Percentiles rank a stretch among this genome's conserved stretches.
phyloP scores from a whole-genome alignment of 805 yeast genomes.

The Lipomyces sp. region DNA sequence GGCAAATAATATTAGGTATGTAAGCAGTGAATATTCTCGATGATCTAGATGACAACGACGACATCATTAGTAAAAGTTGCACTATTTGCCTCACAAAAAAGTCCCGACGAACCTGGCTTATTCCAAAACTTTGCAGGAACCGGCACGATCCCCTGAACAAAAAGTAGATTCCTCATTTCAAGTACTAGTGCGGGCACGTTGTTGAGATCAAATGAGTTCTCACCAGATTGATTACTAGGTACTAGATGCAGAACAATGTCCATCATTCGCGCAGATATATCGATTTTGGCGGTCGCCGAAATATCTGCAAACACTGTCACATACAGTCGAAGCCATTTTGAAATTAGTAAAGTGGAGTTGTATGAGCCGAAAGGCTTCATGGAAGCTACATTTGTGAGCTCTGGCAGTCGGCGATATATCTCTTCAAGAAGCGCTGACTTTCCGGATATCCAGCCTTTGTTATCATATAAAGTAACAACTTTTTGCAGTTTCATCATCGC shows the following conservation, averaged over 20 bases:
- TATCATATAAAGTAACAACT: constrained; percentile 48
- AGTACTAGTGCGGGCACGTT: constrained; percentile 1
- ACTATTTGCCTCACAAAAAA: background rate
- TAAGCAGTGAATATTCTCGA: constrained; percentile 64
- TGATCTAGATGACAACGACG: constrained; percentile 3
- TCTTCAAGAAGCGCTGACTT: constrained; percentile 46
- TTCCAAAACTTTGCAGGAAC: constrained; percentile 82
- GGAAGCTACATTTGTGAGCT: constrained; percentile 37
- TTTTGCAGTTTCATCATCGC: constrained; percentile 59
- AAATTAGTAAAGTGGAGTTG: constrained; percentile 5
- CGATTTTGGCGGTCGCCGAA: constrained; percentile 13
- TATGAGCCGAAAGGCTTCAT: background rate
- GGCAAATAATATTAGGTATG: constrained; percentile 57
- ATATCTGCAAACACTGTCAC: constrained; percentile 14
- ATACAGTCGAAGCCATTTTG: constrained; percentile 21
- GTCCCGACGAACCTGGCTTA: constrained; percentile 44
- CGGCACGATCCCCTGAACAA: constrained; percentile 59
- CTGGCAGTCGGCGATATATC: constrained; percentile 47
- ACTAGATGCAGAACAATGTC: background rate
- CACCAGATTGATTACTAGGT: background rate
- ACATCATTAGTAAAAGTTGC: background rate
- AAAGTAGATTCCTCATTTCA: constrained; percentile 51
- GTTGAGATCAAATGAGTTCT: background rate
- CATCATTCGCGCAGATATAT: constrained; percentile 14
- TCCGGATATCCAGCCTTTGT: constrained; percentile 50